Base-by-base conservation (phyloP, 179 eudicot genomes). In the Silene vulgaris region DNA sequence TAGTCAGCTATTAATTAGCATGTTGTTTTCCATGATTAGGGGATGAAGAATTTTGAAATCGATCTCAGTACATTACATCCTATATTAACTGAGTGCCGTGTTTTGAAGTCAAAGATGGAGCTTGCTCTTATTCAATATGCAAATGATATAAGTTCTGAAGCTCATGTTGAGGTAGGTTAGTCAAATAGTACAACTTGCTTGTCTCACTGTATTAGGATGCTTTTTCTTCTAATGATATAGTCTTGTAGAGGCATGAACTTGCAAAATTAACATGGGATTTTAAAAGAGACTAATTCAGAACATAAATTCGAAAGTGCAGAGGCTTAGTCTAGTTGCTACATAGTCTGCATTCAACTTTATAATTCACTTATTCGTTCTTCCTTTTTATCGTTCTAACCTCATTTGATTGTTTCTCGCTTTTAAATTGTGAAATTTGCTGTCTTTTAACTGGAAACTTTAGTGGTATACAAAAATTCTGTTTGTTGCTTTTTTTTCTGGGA, bases 71-170 rank as follows among this genome's bases (percentile, higher is more conserved):
- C 89, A 32, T 80, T 94, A 82, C 98, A 94, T 88, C 96, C 98
- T 48, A 85, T 94, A 84, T 80, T 94, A 78, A 89, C 96, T 30
- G 97, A 94, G 79, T 94, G 98, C 63, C 98, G 98, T 64, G 97
- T 92, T 72, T 59, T 88, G 64, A 94, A 94, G 84, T 86, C 98
- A 57, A 84, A 81, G 77, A 61, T 89, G 88, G 98, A 94, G 89
- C 88, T 94, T 82, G 88, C 81, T 81, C 69, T 94, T 65, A 89
- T 94, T 84, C 96, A 92, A 81, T 92, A 80, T 83, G 97, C 97
- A 70, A 94, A 92, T 77, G 96, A 90, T 76, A 94, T 94, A 79
- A 94, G 98, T 84, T 94, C 98, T 63, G 98, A 92, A 86, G 98
- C 97, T 81, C 98, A 94, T 87, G 83, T 94, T 80, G 90, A 89